Conservation (phyloP, 768 basidiomycete species). For the Leucogyrophana mollusca region DNA sequence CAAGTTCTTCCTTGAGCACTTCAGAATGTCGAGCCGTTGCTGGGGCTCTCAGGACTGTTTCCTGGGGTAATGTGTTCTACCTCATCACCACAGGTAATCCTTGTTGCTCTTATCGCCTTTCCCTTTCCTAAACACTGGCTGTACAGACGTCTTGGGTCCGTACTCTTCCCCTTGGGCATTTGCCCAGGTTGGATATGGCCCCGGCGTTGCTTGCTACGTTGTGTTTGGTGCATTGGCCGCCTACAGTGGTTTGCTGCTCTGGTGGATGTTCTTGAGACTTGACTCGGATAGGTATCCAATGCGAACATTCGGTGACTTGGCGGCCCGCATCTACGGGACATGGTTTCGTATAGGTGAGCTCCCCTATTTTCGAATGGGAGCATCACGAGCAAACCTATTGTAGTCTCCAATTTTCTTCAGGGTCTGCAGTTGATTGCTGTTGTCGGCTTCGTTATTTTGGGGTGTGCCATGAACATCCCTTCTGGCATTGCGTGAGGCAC, state of each 20-base stretch:
- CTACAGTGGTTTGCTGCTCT: slow-evolving; percentile 56
- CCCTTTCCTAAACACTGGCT: neutral
- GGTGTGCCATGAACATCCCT: neutral
- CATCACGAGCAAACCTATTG: too few relatives aligned
- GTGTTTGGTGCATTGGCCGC: slow-evolving; percentile 39
- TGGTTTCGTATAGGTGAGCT: slow-evolving; percentile 34
- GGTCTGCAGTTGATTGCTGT: slow-evolving; percentile 56
- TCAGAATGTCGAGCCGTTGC: slow-evolving; percentile 36
- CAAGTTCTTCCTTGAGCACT: neutral
- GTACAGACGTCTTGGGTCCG: slow-evolving; percentile 54
- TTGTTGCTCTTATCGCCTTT: slow-evolving; percentile 4
- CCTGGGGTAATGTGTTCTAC: slow-evolving; percentile 52
- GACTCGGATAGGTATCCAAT: slow-evolving; percentile 55
- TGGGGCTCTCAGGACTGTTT: slow-evolving; percentile 46
- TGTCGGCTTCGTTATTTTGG: slow-evolving; percentile 34
- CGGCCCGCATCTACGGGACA: slow-evolving; percentile 51
- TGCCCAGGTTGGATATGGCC: slow-evolving; percentile 59
- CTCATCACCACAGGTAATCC: slow-evolving; percentile 57
- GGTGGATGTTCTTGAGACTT: slow-evolving; percentile 53
- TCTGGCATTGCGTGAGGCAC: neutral
- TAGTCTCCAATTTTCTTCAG: slow-evolving; percentile 48
- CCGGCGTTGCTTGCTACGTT: slow-evolving; percentile 37
- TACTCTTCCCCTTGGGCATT: slow-evolving; percentile 61
- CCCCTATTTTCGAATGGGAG: too few relatives aligned
- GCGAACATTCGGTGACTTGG: slow-evolving; percentile 52